A percentile compares a stretch with the other conserved stretches of the same genome.
Evolutionary conservation across 192 early-diverging fungal species (phyloP).

Genomic region (Dissophora globulifera): DNA sequence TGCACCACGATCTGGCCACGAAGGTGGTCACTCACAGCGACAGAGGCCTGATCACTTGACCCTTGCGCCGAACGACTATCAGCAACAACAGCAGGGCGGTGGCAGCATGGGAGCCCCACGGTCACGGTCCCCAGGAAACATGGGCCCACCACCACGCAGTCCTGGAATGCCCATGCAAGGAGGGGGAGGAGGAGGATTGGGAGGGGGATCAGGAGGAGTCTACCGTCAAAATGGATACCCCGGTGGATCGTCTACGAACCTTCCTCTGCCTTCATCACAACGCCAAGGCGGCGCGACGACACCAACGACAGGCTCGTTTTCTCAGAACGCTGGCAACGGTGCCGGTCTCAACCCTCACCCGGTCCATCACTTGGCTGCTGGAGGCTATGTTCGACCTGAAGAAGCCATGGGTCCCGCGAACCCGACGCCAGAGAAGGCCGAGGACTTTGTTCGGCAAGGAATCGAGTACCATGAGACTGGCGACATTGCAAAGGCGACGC

Average conservation of each 20-base stretch:
- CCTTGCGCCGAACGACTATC: constrained; percentile 10
- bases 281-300: neutral
- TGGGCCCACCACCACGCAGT: constrained; percentile 1
- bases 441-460: constrained; percentile 73
- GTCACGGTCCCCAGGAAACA: constrained; percentile 16
- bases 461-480: constrained; percentile 76
- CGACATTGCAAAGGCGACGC: constrained; percentile 75
- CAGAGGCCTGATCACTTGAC: constrained; percentile 22
- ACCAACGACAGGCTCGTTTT: neutral
- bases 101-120: constrained; percentile 8
- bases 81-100: constrained; percentile 8
- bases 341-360: constrained; percentile 34
- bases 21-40: constrained; percentile 10
- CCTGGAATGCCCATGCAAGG: constrained; percentile 26
- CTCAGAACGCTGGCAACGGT: constrained; percentile 2
- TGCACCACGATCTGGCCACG: constrained; percentile 15
- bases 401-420: constrained; percentile 41
- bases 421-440: constrained; percentile 52
- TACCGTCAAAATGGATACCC: constrained; percentile 46
- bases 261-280: constrained; percentile 1
- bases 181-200: neutral
- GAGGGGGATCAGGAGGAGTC: constrained; percentile 15
- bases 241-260: constrained; percentile 25
- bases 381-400: constrained; percentile 42
- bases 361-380: constrained; percentile 28